Percentiles rank a stretch among this genome's conserved stretches.
These are phyloP conservation scores for Pleurotus tuoliensis DNA, from an alignment of 768 basidiomycete species.

Conservation along the genomic window DNA sequence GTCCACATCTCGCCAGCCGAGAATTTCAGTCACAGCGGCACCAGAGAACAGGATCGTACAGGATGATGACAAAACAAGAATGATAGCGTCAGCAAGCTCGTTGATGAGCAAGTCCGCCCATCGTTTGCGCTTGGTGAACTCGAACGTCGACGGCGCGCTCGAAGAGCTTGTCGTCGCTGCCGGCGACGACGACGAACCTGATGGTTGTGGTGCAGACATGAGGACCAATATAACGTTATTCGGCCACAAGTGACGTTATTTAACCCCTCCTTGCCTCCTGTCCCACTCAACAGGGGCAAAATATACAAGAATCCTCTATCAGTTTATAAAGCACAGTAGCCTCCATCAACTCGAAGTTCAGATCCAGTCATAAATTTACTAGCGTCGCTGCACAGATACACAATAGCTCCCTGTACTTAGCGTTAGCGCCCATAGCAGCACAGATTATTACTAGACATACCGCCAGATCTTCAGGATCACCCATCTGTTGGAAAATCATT, in stretches of 20 bases:
- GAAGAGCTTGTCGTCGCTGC: slow-evolving; percentile 8
- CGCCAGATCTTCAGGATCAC: slow-evolving; percentile 88
- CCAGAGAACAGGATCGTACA: slow-evolving; percentile 69
- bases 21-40: slow-evolving; percentile 60
- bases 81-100: slow-evolving; percentile 71
- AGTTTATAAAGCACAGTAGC: slow-evolving; percentile 69
- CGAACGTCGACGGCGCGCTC: slow-evolving; percentile 43
- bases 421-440: not conserved
- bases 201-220: slow-evolving; percentile 2
- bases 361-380: slow-evolving; percentile 87
- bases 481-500: slow-evolving; percentile 51
- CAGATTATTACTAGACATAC: slow-evolving; percentile 32
- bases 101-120: slow-evolving; percentile 81
- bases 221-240: not conserved
- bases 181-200: slow-evolving; percentile 1
- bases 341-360: slow-evolving; percentile 85
- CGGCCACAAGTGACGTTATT: not conserved
- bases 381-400: slow-evolving; percentile 88
- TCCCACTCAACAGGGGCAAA: no score
- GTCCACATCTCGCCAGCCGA: slow-evolving; percentile 76
- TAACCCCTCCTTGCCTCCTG: not conserved
- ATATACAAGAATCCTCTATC: not conserved
- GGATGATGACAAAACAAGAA: slow-evolving; percentile 61
- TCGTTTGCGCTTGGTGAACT: slow-evolving; percentile 83
- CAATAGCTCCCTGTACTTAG: slow-evolving; percentile 67